These are phyloP conservation scores for Vaccinium corymbosum DNA, from an alignment of 148 eudicot species.

Conservation along the genomic window DNA sequence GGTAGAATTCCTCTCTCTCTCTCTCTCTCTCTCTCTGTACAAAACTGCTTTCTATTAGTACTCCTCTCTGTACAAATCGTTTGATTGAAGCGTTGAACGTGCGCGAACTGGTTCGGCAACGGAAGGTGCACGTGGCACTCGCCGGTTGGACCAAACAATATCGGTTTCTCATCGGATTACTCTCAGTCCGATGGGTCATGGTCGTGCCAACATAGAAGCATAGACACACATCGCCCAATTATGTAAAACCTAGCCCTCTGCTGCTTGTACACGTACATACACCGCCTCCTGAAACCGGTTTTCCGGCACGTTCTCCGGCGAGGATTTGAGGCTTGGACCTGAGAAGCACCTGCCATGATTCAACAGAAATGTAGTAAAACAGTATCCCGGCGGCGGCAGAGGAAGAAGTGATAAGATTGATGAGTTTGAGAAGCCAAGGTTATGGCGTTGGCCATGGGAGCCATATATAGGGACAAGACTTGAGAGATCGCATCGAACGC, in stretches of 20 bases:
- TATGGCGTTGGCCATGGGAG: neutral
- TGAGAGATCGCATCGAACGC: neutral
- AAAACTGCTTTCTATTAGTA: neutral
- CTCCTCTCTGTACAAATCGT: neutral
- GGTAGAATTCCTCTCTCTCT: neutral
- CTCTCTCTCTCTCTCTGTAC: neutral
- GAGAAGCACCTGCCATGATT: slow-evolving; percentile 7
- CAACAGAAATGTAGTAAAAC: neutral
- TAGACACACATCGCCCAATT: slow-evolving; percentile 53
- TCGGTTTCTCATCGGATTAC: neutral
- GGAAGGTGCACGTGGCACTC: neutral
- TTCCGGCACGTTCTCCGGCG: slow-evolving; percentile 26
- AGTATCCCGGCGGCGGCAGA: neutral
- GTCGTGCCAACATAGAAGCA: slow-evolving; percentile 73
- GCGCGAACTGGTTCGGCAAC: neutral
- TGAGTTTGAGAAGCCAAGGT: neutral
- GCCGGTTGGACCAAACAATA: neutral
- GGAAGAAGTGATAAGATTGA: neutral
- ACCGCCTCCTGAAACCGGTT: slow-evolving; percentile 33
- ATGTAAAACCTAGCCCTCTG: slow-evolving; percentile 62
- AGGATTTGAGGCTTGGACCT: neutral
- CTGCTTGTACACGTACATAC: slow-evolving; percentile 42
- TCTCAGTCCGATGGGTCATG: slow-evolving; percentile 25
- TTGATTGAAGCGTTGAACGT: neutral
- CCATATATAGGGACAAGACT: neutral